Percentiles rank a stretch among this genome's conserved stretches.
phyloP scores from a whole-genome alignment of 805 yeast species.

The Yarrowia sp. region DNA sequence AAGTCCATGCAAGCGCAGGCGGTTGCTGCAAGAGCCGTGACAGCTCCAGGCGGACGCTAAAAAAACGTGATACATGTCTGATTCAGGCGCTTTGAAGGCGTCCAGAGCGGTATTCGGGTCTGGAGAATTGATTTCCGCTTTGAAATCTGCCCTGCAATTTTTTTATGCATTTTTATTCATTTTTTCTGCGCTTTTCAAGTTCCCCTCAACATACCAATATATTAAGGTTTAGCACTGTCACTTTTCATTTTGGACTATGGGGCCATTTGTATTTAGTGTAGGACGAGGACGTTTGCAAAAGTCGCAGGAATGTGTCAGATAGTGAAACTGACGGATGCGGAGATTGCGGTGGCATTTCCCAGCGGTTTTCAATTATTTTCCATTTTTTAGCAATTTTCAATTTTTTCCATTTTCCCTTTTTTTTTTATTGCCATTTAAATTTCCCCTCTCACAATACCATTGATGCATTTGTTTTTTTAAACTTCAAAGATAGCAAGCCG shows the following conservation, averaged over 20 bases:
- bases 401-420: neutral
- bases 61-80: neutral
- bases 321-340: no score
- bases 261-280: no score
- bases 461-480: neutral
- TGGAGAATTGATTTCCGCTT: neutral
- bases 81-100: neutral
- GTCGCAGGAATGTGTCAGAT: no score
- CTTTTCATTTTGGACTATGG: neutral
- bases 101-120: neutral
- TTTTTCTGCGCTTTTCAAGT: no score
- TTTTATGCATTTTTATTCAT: no score
- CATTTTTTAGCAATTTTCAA: neutral
- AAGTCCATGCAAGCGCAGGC: neutral
- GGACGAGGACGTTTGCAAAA: no score
- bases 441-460: neutral
- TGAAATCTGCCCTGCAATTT: no score
- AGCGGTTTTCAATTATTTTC: no score
- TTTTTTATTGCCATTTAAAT: no score
- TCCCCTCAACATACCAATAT: neutral
- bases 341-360: no score
- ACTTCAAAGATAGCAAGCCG: conserved; percentile 12
- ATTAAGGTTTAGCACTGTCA: neutral
- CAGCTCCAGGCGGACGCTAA: neutral
- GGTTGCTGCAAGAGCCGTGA: neutral